Percentiles rank a stretch among this genome's conserved stretches.
phyloP scores from a whole-genome alignment of 2,329 filamentous ascomycete species.

The Hirsutella thompsonii region DNA sequence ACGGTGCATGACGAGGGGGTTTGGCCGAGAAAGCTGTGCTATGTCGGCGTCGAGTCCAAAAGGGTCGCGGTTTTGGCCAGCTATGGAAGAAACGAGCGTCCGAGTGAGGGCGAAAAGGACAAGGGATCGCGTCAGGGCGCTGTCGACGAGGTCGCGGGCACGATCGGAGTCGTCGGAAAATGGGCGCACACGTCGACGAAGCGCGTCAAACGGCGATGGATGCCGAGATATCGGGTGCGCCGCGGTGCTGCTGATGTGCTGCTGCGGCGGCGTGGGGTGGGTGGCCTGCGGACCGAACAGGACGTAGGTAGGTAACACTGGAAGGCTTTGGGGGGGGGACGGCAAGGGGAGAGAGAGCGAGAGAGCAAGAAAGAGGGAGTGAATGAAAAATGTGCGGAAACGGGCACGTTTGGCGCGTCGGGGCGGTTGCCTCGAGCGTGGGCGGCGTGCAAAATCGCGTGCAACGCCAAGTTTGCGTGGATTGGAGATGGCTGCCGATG shows the following conservation, averaged over 20 bases:
- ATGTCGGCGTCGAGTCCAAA: not conserved
- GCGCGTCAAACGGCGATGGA: slow-evolving; percentile 12
- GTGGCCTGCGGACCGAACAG: slow-evolving; percentile 4
- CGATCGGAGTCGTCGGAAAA: slow-evolving; percentile 8
- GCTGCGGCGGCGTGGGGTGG: slow-evolving; percentile 7
- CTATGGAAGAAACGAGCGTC: slow-evolving; percentile 1
- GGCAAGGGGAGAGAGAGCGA: slow-evolving; percentile 3
- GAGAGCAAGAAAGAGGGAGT: slow-evolving; percentile 5
- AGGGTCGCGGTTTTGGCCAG: slow-evolving; percentile 8
- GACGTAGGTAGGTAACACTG: slow-evolving; percentile 1
- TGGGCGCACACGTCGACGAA: slow-evolving; percentile 14
- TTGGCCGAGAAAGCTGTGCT: slow-evolving; percentile 9
- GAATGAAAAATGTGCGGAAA: slow-evolving; percentile 29
- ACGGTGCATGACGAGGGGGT: slow-evolving; percentile 25
- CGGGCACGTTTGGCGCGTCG: slow-evolving; percentile 25
- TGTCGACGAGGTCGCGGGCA: slow-evolving; percentile 8
- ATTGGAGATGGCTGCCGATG: slow-evolving; percentile 46
- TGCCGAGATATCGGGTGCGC: slow-evolving; percentile 4
- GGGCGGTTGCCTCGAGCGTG: slow-evolving; percentile 24
- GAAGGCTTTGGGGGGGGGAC: slow-evolving; percentile 1
- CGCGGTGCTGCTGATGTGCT: slow-evolving; percentile 1
- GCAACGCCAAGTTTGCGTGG: slow-evolving; percentile 37
- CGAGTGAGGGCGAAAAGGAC: slow-evolving; percentile 1
- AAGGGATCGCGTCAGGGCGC: slow-evolving; percentile 13
- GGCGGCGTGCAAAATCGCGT: slow-evolving; percentile 39